These are phyloP conservation scores for Coffea canephora DNA, from an alignment of 257 asterid species.

Conservation along the genomic window DNA sequence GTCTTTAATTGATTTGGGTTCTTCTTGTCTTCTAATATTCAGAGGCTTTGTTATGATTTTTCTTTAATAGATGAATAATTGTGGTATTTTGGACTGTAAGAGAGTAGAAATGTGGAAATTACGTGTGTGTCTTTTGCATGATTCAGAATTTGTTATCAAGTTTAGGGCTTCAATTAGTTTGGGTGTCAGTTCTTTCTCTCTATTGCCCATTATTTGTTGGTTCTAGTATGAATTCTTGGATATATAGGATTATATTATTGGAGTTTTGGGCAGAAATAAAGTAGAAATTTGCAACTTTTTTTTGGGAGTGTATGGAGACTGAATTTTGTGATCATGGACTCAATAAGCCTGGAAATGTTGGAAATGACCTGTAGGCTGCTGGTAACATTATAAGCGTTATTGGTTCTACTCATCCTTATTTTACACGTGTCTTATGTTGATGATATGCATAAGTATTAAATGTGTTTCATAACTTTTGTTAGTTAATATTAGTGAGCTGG, in stretches of 20 bases:
- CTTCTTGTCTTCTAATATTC: background rate
- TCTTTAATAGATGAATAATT: background rate
- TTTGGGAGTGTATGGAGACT: background rate
- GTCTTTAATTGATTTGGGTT: background rate
- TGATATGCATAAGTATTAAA: too few species aligned
- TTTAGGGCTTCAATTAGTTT: constrained; percentile 4
- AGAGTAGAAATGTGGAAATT: background rate
- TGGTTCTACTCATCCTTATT: too few species aligned
- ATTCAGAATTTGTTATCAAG: background rate
- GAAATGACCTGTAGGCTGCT: too few species aligned
- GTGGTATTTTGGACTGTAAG: background rate
- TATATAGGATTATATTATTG: background rate
- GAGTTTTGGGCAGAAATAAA: background rate
- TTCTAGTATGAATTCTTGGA: background rate
- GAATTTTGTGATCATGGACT: too few species aligned
- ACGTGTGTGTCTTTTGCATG: background rate
- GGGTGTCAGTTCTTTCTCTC: background rate
- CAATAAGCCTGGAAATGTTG: too few species aligned
- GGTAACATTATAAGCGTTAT: too few species aligned
- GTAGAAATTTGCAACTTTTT: background rate
- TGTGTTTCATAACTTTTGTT: too few species aligned
- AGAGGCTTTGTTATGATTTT: background rate
- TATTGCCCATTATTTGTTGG: background rate
- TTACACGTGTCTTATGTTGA: too few species aligned
- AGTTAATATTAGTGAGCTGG: too few species aligned